Base-by-base conservation (phyloP, 345 rosid genomes). In the Murraya paniculata region DNA sequence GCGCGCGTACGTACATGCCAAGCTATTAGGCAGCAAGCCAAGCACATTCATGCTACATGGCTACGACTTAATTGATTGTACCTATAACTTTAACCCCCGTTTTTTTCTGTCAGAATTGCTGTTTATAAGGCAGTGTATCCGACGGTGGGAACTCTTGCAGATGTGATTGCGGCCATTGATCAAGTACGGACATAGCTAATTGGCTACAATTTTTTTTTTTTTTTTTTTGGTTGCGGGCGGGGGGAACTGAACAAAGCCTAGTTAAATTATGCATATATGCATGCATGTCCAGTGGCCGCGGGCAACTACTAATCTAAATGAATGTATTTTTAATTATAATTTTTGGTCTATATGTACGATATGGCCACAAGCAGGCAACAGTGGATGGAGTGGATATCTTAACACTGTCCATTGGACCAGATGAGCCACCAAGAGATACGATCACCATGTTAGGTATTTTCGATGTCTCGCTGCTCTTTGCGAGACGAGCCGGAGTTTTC, bases 121-220 rank as follows among this genome's bases (percentile, higher is more conserved):
- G 92, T 92, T 58, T 92, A 93, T 60, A 95, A 95, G 72, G 95
- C 98, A n/a, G 45, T 93, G 22, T 93, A 87, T 75, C 95, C 98
- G 73, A 88, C 96, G 18, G 78, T 89, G 0, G 97, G 91, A 68
- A 92, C 98, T 5, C 68, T 93, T 41, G 84, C 94, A 3, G 96
- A 95, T 83, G 97, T 93, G 4, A 74, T 95, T 73, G 97, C 98
- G 72, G 98, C 98, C 57, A 89, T 93, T 30, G 98, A 93, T 82
- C 98, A 91, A 88, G 98, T 95, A 83, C 59, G 84, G 53, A 10
- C 7, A 1, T 0, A 6, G 25, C 35, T 27, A 9, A 48, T 6
- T 14, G 0, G 16, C 9, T 55, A 4, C 6, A 1, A 8, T 1
- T 14, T 11, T 35, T 35, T 9, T 50, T 35, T 35, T 5, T 35